A percentile compares a stretch with the other conserved stretches of the same genome.
Conservation (phyloP, 176 grass and related monocot species). For the Eragrostis curvula region DNA sequence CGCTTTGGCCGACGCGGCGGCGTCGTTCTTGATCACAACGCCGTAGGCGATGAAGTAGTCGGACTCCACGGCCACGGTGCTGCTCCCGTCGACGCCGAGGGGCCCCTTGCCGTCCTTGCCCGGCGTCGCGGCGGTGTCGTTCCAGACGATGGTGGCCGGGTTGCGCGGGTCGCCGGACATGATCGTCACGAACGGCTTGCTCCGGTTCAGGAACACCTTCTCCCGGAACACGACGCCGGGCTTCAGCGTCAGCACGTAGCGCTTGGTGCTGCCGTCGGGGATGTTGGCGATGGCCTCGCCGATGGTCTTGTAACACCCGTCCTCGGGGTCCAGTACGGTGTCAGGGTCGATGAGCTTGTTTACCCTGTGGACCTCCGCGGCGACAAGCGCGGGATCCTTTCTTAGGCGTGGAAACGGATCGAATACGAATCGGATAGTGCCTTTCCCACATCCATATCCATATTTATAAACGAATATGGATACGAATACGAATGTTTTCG, state of each 20-base stretch:
- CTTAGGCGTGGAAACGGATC: no score
- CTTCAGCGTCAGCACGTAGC: constrained; percentile 44
- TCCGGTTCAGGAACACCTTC: constrained; percentile 50
- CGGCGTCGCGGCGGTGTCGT: constrained; percentile 39
- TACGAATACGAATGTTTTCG: no score
- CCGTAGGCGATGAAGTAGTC: constrained; percentile 51
- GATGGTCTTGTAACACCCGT: no score
- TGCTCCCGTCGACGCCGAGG: constrained; percentile 40
- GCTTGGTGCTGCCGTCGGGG: constrained; percentile 28
- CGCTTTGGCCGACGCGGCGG: constrained; percentile 41
- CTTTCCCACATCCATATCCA: no score
- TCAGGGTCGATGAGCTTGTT: no score
- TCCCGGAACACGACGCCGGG: constrained; percentile 48
- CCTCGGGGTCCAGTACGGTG: no score
- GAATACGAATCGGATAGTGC: no score
- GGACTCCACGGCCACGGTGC: constrained; percentile 38
- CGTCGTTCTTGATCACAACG: constrained; percentile 50
- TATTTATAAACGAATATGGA: no score
- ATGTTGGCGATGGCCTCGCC: not conserved
- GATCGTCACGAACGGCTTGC: constrained; percentile 47
- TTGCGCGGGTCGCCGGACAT: not conserved
- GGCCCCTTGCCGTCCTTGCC: constrained; percentile 47
- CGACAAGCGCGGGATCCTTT: no score
- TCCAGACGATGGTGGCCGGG: constrained; percentile 36
- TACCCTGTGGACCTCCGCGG: no score